Evolutionary conservation across 73 alveolate species (phyloP).

Genomic region (Uronychia setigera): DNA sequence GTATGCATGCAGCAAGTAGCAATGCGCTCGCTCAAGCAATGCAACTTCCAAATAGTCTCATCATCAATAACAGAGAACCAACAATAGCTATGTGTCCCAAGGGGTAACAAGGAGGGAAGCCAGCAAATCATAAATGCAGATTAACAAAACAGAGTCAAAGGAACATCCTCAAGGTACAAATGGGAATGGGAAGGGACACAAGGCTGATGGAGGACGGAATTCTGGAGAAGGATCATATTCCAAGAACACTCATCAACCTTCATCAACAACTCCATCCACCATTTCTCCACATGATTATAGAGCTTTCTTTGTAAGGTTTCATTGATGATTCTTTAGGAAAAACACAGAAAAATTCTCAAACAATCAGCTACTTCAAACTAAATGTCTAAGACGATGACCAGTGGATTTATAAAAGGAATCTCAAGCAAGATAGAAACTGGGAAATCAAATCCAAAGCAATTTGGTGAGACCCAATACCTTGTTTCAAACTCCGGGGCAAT

Average conservation of each 20-base stretch:
- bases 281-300: neutral
- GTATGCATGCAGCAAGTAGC: too few relatives aligned
- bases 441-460: neutral
- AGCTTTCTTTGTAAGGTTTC: neutral
- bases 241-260: too few relatives aligned
- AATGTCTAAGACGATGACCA: neutral
- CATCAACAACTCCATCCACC: neutral
- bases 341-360: neutral
- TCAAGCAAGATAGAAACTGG: neutral
- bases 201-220: too few relatives aligned
- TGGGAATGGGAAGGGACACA: too few relatives aligned
- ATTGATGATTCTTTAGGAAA: neutral
- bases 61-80: neutral
- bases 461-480: too few relatives aligned
- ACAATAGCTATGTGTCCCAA: neutral
- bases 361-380: neutral
- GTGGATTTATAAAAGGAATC: neutral
- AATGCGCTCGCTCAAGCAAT: too few relatives aligned
- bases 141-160: neutral
- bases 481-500: too few relatives aligned
- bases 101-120: neutral
- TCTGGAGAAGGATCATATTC: too few relatives aligned
- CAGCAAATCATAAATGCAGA: neutral
- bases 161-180: neutral
- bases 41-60: too few relatives aligned